Conservation (phyloP, 2,329 filamentous ascomycete species). For the Colletotrichum zoysiae region DNA sequence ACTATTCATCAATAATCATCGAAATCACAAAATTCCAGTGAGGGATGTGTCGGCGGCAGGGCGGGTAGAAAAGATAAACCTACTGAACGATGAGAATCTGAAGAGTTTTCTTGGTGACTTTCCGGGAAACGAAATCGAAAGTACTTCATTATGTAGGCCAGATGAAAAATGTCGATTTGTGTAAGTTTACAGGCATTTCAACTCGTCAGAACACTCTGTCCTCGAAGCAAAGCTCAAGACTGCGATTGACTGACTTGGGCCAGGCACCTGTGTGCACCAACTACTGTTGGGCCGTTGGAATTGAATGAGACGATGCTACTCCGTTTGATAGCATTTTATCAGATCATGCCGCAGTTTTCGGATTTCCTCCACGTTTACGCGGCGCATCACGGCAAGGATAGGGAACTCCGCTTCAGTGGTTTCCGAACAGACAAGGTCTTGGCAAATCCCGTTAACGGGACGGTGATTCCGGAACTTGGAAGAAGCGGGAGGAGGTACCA, state of each 20-base stretch:
- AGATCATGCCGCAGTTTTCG: conserved; percentile 55
- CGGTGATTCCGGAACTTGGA: conserved; percentile 44
- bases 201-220: not conserved
- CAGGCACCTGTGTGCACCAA: not conserved
- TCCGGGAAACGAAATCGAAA: not conserved
- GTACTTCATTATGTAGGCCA: not conserved
- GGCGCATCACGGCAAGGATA: conserved; percentile 44
- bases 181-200: not conserved
- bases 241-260: not conserved
- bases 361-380: conserved; percentile 57
- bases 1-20: not conserved
- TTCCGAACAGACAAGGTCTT: conserved; percentile 52
- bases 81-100: not conserved
- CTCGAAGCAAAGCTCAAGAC: not conserved
- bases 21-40: conserved; percentile 1
- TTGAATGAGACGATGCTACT: conserved; percentile 32
- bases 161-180: conserved; percentile 15
- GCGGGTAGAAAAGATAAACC: not conserved
- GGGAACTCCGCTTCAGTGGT: conserved; percentile 52
- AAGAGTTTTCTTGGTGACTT: not conserved
- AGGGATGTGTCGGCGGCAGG: conserved; percentile 1
- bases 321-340: conserved; percentile 48
- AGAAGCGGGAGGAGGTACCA: conserved; percentile 53
- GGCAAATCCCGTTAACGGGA: conserved; percentile 31
- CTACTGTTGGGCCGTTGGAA: conserved; percentile 2